Conservation (phyloP, 2,329 filamentous ascomycete genomes). For the Paecilomyces variotii region DNA sequence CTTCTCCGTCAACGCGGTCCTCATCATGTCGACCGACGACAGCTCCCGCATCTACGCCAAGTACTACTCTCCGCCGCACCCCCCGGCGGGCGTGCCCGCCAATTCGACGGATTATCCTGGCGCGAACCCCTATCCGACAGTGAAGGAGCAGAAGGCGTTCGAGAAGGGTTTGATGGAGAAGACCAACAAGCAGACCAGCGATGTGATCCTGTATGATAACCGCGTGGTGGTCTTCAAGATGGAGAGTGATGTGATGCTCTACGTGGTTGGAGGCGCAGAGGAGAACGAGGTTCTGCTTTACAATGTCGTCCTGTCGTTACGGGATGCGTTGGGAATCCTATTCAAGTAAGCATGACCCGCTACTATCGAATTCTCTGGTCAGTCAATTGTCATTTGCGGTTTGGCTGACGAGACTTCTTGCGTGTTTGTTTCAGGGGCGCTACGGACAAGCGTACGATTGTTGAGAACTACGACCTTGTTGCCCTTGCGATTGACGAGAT, state of each 20-base stretch:
- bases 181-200: conserved; percentile 88
- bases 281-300: conserved; percentile 98
- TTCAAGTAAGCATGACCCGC: conserved; percentile 61
- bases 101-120: conserved; percentile 52
- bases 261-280: conserved; percentile 81
- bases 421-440: conserved; percentile 58
- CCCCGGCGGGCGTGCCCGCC: conserved; percentile 50
- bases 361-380: not conserved
- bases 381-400: not conserved
- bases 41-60: conserved; percentile 87
- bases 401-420: conserved; percentile 7
- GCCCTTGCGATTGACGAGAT: conserved; percentile 93
- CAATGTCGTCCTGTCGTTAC: conserved; percentile 83
- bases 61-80: conserved; percentile 72
- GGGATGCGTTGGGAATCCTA: conserved; percentile 81
- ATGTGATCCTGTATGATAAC: conserved; percentile 97
- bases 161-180: conserved; percentile 95
- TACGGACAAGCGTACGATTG: conserved; percentile 92
- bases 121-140: conserved; percentile 72
- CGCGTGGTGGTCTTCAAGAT: conserved; percentile 95
- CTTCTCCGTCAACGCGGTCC: conserved; percentile 67
- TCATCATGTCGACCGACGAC: conserved; percentile 77
- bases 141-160: conserved; percentile 92
- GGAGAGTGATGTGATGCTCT: conserved; percentile 94
- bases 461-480: conserved; percentile 97